A percentile compares a stretch with the other conserved stretches of the same genome.
Conservation (phyloP, 306 rosid genomes). For the Begonia peltatifolia region DNA sequence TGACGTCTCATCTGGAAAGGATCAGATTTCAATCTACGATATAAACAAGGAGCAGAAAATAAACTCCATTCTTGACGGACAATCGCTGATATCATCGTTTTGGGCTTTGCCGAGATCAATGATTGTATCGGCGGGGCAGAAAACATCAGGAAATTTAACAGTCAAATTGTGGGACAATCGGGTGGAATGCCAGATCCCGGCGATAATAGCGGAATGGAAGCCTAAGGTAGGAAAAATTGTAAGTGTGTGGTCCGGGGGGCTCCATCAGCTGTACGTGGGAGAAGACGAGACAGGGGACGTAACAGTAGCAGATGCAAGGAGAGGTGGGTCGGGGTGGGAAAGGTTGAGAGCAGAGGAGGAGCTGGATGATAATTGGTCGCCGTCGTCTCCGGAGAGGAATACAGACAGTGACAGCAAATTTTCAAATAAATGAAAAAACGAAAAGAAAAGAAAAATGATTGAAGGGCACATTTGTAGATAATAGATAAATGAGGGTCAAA, state of each 20-base stretch:
- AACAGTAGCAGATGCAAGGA: no score
- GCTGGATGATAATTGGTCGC: no score
- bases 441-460: no score
- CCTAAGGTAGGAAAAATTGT: slow-evolving; percentile 14
- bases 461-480: no score
- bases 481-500: no score
- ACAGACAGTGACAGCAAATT: no score
- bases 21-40: slow-evolving; percentile 19
- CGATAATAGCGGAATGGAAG: slow-evolving; percentile 30
- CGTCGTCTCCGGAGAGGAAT: no score
- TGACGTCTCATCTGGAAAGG: slow-evolving; percentile 5
- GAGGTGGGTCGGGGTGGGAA: no score
- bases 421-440: no score
- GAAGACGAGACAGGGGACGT: slow-evolving; percentile 11
- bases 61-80: slow-evolving; percentile 2
- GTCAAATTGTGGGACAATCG: slow-evolving; percentile 42
- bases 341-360: no score
- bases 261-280: slow-evolving; percentile 16
- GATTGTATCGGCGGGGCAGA: slow-evolving; percentile 13
- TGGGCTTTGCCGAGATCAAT: slow-evolving; percentile 15
- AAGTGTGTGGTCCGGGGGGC: slow-evolving; percentile 11
- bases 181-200: slow-evolving; percentile 21
- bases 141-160: slow-evolving; percentile 10
- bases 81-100: slow-evolving; percentile 11
- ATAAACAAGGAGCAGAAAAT: slow-evolving; percentile 12